Evolutionary conservation across 2,329 filamentous ascomycete species (phyloP), one percentile per base, ranked within the genome.

Genomic region (Penicillium sp.): DNA sequence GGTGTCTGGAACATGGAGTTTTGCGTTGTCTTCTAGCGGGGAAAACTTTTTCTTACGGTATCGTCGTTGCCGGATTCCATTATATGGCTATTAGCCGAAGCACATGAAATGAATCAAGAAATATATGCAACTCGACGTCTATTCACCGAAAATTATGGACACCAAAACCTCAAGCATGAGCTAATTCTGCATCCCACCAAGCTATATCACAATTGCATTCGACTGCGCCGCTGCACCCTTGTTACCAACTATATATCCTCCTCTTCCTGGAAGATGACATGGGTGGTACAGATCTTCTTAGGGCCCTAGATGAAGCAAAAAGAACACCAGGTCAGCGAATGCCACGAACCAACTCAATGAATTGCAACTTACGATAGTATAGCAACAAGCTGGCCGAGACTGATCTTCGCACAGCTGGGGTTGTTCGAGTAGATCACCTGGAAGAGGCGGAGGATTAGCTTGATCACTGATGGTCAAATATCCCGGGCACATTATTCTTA

Each of bases 331-430:
- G 16, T 52, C 36, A 54, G 38, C 26, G n/a, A 41, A 42, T 2
- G 7, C 18, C 36, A 34, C 19, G 45, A 40, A 11, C 8, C 5
- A 13, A 19, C 26, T 23, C 13, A 45, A 23, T 7, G 29, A 32
- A 47, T n/a, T 9, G 35, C 43, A n/a, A 65, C 68, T 62, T 39
- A 70, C 68, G 61, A 68, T 66, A 7, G 55, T 48, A 52, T 70
- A 69, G 52, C 68, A 70, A 48, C 68, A 70, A 47, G 63, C 66
- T 18, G 65, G 57, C 7, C 64, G 61, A 44, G 66, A 70, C 35
- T 55, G 40, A 14, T 65, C 63, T 36, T 63, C 57, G n/a, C 64
- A 65, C n/a, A 61, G 40, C 52, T 68, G 61, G 26, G 63, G 62
- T n/a, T 19, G 13, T 5, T 16, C 51, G 38, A 59, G 38, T 26